phyloP scores from a whole-genome alignment of 305 asterid species.

The Solanum hybrid region DNA sequence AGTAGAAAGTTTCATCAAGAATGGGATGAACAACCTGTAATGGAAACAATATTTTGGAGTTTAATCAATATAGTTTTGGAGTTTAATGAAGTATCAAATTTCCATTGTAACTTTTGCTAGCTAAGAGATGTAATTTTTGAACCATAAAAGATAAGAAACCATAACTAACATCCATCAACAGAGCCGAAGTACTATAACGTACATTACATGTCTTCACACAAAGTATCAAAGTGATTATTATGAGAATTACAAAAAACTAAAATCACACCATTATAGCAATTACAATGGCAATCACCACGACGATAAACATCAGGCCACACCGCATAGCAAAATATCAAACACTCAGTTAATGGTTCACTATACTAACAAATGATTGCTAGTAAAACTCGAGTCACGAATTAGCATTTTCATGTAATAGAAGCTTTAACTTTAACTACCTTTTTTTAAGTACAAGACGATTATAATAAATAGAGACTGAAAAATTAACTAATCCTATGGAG shows the following conservation, averaged over 20 bases:
- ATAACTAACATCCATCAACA: background rate
- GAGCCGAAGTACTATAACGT: background rate
- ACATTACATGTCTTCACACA: background rate
- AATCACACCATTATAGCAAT: background rate
- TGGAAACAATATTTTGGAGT: background rate
- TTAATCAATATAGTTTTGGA: background rate
- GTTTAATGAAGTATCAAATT: background rate
- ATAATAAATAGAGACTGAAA: background rate
- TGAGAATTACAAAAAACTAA: background rate
- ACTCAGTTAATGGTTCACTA: background rate
- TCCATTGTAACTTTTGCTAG: background rate
- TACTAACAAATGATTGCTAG: background rate
- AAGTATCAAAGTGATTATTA: background rate
- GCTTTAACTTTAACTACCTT: background rate
- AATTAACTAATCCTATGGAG: background rate
- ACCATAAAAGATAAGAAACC: background rate
- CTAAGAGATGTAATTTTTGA: background rate
- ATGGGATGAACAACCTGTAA: slow-evolving; percentile 61
- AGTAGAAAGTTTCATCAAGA: slow-evolving; percentile 61
- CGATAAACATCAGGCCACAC: background rate
- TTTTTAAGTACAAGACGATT: background rate
- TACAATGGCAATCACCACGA: background rate
- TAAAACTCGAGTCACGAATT: background rate
- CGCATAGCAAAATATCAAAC: background rate
- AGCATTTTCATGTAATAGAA: background rate